Evolutionary conservation across 495 filamentous ascomycete genomes (phyloP).

Genomic region (Lentithecium fluviatile): DNA sequence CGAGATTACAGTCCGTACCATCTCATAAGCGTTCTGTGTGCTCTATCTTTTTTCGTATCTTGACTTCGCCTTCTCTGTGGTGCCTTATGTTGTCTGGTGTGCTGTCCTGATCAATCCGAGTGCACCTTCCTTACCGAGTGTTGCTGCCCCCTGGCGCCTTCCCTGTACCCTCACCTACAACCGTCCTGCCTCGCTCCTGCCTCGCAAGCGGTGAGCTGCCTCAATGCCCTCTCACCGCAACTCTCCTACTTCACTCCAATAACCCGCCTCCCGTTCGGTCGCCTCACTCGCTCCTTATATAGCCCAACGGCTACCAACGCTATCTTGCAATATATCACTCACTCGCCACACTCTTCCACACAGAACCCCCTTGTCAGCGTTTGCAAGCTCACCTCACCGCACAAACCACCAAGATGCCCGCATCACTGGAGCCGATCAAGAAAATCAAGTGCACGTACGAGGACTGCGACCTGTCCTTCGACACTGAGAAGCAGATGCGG

Average conservation of each 20-base stretch:
- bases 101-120: too few relatives aligned
- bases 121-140: neutral
- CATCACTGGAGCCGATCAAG: conserved; percentile 11
- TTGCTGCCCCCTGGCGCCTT: neutral
- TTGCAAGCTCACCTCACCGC: too few relatives aligned
- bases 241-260: neutral
- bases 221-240: neutral
- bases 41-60: too few relatives aligned
- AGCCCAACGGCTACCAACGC: neutral
- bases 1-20: neutral
- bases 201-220: neutral
- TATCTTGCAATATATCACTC: neutral
- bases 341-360: neutral
- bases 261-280: neutral
- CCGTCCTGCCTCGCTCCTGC: too few relatives aligned
- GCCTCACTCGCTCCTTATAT: neutral
- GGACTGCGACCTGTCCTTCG: conserved; percentile 35
- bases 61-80: too few relatives aligned
- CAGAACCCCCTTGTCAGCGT: too few relatives aligned
- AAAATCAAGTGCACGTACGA: conserved; percentile 27
- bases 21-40: too few relatives aligned
- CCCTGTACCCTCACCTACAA: neutral
- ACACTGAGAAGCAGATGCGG: conserved; percentile 44
- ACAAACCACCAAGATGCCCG: conserved; percentile 16
- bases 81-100: too few relatives aligned